A percentile compares a stretch with the other conserved stretches of the same genome.
phyloP scores from a whole-genome alignment of 108 stramenopile species.

The Seminavis robusta region DNA sequence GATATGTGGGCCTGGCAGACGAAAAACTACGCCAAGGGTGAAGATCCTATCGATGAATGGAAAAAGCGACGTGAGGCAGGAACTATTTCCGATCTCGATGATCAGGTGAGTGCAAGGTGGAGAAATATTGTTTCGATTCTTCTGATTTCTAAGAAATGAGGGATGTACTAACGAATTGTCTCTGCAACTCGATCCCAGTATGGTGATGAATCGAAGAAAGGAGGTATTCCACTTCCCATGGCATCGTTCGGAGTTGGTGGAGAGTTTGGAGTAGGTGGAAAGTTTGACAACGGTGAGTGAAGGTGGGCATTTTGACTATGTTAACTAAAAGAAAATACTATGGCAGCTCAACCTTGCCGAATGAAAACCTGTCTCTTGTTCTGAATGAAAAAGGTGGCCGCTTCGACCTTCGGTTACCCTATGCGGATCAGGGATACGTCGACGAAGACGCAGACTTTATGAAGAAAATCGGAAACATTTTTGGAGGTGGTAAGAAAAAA shows the following conservation, averaged over 20 bases:
- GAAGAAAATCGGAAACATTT: conserved; percentile 47
- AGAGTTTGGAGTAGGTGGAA: conserved; percentile 88
- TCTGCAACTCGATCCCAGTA: no score
- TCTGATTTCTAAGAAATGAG: no score
- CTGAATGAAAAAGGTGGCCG: no score
- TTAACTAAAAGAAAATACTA: no score
- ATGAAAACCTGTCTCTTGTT: no score
- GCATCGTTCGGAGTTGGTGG: conserved; percentile 89
- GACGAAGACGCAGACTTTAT: conserved; percentile 79
- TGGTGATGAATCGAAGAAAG: conserved; percentile 77
- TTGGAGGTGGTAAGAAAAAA: conserved; percentile 62
- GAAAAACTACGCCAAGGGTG: conserved; percentile 73
- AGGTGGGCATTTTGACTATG: no score
- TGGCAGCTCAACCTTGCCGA: no score
- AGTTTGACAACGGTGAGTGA: conserved; percentile 97
- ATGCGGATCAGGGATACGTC: conserved; percentile 92
- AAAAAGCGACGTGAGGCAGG: conserved; percentile 72
- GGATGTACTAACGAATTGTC: no score
- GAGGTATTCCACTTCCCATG: conserved; percentile 82
- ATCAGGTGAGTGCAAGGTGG: no score
- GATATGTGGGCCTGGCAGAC: conserved; percentile 90
- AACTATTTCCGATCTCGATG: conserved; percentile 74
- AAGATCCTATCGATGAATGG: conserved; percentile 87
- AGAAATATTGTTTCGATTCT: no score
- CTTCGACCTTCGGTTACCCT: conserved; percentile 92